Evolutionary conservation across 2,329 filamentous ascomycete genomes (phyloP).

Genomic region (Fusarium robinianum): DNA sequence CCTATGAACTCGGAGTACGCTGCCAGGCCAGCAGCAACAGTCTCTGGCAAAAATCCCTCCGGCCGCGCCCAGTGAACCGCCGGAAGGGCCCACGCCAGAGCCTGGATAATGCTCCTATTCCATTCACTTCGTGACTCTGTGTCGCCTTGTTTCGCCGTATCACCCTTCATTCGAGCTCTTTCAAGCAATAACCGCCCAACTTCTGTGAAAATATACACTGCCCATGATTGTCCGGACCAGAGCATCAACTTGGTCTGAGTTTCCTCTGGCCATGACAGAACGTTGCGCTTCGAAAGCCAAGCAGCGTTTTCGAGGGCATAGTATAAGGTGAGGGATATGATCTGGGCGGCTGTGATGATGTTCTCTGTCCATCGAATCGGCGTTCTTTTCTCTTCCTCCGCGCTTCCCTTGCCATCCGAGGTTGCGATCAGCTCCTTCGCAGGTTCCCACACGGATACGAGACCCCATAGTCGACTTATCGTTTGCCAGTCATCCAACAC

Average conservation of each 20-base stretch:
- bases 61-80: slow-evolving; percentile 20
- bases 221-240: slow-evolving; percentile 19
- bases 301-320: slow-evolving; percentile 11
- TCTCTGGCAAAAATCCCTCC: slow-evolving; percentile 14
- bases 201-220: slow-evolving; percentile 12
- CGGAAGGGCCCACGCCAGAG: slow-evolving; percentile 15
- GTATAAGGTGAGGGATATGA: slow-evolving; percentile 14
- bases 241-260: slow-evolving; percentile 10
- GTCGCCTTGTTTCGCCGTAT: not conserved
- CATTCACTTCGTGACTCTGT: not conserved
- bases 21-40: slow-evolving; percentile 10
- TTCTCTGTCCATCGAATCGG: not conserved
- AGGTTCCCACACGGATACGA: slow-evolving; percentile 11
- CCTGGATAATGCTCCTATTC: slow-evolving; percentile 12
- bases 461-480: slow-evolving; percentile 21
- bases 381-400: not conserved
- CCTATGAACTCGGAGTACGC: slow-evolving; percentile 23
- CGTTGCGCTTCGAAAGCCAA: slow-evolving; percentile 14
- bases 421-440: slow-evolving; percentile 12
- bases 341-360: slow-evolving; percentile 4
- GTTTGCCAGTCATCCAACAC: slow-evolving; percentile 30
- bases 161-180: not conserved
- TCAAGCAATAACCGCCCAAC: slow-evolving; percentile 15
- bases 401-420: not conserved
- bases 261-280: slow-evolving; percentile 7